Conservation (phyloP, 2,329 filamentous ascomycete species). For the Alternaria panax region DNA sequence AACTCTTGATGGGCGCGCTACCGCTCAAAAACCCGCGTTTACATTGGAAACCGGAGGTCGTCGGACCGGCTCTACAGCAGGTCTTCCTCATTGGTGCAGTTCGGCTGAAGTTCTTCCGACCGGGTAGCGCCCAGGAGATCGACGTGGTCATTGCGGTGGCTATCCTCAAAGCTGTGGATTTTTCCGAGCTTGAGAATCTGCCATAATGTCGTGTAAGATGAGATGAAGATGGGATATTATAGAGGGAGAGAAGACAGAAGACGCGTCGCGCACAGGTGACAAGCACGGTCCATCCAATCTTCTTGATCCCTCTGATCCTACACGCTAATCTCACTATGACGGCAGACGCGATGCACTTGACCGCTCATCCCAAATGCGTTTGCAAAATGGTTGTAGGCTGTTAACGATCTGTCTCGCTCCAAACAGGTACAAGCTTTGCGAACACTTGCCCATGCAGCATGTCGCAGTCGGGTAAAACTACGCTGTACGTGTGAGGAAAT, state of each 20-base stretch:
- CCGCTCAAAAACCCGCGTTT: conserved; percentile 3
- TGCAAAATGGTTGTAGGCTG: background rate
- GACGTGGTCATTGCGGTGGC: conserved; percentile 8
- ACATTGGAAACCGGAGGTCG: conserved; percentile 12
- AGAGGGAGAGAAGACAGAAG: background rate
- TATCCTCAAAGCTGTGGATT: background rate
- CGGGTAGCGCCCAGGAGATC: background rate
- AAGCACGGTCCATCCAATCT: background rate
- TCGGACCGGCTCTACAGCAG: conserved; percentile 1
- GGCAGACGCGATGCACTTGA: conserved; percentile 6
- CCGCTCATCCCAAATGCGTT: background rate
- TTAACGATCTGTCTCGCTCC: background rate
- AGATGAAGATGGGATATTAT: background rate
- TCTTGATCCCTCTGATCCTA: background rate
- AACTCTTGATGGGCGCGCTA: background rate
- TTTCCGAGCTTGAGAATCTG: background rate
- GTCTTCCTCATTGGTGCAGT: conserved; percentile 23
- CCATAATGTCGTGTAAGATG: background rate
- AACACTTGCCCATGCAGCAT: background rate
- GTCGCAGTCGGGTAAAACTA: conserved; percentile 32
- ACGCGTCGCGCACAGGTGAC: background rate
- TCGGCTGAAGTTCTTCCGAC: conserved; percentile 19
- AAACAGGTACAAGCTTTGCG: background rate
- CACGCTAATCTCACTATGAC: background rate
- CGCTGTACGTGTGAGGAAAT: conserved; percentile 13